phyloP scores from a whole-genome alignment of 805 yeast genomes.

The Phaffomyces opuntiae region DNA sequence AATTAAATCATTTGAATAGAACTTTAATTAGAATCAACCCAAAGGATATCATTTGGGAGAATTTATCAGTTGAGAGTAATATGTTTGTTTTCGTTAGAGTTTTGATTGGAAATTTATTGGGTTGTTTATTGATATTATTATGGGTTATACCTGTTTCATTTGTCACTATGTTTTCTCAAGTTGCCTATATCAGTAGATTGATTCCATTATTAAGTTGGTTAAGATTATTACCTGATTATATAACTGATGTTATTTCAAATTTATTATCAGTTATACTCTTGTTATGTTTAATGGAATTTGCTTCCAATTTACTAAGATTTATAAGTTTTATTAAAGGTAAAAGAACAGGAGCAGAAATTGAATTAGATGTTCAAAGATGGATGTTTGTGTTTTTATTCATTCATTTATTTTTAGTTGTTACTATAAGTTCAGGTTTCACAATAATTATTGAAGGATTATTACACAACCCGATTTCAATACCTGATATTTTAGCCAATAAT shows the following conservation, averaged over 20 bases:
- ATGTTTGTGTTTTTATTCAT: slow-evolving; percentile 71
- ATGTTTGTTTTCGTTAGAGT: slow-evolving; percentile 32
- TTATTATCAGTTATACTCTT: slow-evolving; percentile 63
- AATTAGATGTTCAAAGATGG: slow-evolving; percentile 71
- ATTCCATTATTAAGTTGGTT: slow-evolving; percentile 57
- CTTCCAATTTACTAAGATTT: slow-evolving; percentile 49
- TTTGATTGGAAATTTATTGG: slow-evolving; percentile 39
- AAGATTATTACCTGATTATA: slow-evolving; percentile 43
- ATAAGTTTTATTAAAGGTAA: slow-evolving; percentile 51
- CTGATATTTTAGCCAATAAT: slow-evolving; percentile 65
- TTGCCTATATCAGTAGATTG: slow-evolving; percentile 54
- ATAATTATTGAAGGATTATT: slow-evolving; percentile 54
- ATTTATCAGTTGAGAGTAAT: slow-evolving; percentile 36
- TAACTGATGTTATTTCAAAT: slow-evolving; percentile 49
- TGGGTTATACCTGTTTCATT: slow-evolving; percentile 85
- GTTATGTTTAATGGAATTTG: slow-evolving; percentile 54
- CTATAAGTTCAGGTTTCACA: slow-evolving; percentile 73
- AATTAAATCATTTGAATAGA: slow-evolving; percentile 35
- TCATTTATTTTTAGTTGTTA: slow-evolving; percentile 78
- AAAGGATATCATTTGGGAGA: slow-evolving; percentile 66
- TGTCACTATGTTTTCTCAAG: slow-evolving; percentile 68
- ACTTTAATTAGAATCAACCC: slow-evolving; percentile 52
- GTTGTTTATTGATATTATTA: slow-evolving; percentile 42
- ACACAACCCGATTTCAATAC: slow-evolving; percentile 66
- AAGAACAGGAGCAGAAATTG: slow-evolving; percentile 54